A percentile compares a stretch with the other conserved stretches of the same genome.
Evolutionary conservation across 2,329 filamentous ascomycete genomes (phyloP).

Genomic region (Dothistroma pini): DNA sequence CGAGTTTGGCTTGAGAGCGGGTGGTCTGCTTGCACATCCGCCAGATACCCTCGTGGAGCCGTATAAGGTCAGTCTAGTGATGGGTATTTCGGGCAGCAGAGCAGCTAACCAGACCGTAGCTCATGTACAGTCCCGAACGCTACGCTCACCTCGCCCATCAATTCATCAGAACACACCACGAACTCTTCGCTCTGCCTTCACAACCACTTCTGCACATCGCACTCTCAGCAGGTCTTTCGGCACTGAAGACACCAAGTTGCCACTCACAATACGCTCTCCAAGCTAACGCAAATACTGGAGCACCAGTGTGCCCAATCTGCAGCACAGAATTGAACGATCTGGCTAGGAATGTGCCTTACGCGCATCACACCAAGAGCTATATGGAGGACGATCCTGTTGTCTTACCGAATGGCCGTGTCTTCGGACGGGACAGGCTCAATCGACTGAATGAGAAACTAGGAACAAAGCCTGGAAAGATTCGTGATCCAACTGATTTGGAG

Average conservation of each 20-base stretch:
- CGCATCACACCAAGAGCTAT: conserved; percentile 89
- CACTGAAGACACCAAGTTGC: conserved; percentile 92
- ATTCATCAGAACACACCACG: conserved; percentile 84
- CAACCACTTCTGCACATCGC: conserved; percentile 86
- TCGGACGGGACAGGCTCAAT: conserved; percentile 69
- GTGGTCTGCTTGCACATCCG: conserved; percentile 73
- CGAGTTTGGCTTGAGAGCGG: conserved; percentile 68
- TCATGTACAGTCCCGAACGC: conserved; percentile 68
- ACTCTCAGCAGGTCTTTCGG: conserved; percentile 83
- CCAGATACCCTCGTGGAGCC: conserved; percentile 58
- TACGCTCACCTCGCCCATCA: conserved; percentile 74
- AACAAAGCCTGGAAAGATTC: conserved; percentile 61
- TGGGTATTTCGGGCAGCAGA: background rate
- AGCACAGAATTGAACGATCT: conserved; percentile 92
- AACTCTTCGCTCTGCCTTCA: conserved; percentile 74
- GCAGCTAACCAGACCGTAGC: conserved; percentile 40
- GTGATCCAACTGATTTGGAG: conserved; percentile 66
- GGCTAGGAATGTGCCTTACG: conserved; percentile 84
- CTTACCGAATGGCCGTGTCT: conserved; percentile 81
- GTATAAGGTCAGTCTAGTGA: conserved; percentile 51
- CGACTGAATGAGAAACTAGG: conserved; percentile 78
- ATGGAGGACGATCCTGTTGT: conserved; percentile 85
- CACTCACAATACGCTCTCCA: conserved; percentile 63
- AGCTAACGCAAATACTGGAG: conserved; percentile 59
- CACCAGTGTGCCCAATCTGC: conserved; percentile 90